These are phyloP conservation scores for Pseudopithomyces chartarum DNA, from an alignment of 2,329 filamentous ascomycete species.

Conservation along the genomic window DNA sequence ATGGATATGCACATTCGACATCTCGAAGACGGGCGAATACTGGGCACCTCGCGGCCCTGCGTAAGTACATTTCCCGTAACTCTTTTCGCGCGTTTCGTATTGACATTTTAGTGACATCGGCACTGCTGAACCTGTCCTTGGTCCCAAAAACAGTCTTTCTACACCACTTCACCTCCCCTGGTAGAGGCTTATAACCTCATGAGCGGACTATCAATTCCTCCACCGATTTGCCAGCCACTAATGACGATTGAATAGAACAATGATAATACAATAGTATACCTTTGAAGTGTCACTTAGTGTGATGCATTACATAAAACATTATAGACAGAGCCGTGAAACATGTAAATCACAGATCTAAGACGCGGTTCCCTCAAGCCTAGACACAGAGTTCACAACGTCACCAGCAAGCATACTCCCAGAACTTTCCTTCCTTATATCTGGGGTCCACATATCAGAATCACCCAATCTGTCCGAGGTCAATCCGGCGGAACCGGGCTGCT, in stretches of 20 bases:
- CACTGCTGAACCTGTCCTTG: constrained; percentile 67
- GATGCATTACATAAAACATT: too few relatives aligned
- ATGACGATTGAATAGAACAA: neutral
- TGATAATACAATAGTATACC: neutral
- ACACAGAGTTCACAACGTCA: neutral
- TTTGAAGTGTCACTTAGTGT: neutral
- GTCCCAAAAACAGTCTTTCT: constrained; percentile 58
- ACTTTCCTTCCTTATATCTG: constrained; percentile 10
- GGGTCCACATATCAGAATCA: constrained; percentile 31
- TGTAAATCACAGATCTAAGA: neutral
- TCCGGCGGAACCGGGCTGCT: constrained; percentile 45
- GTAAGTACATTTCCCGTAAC: constrained; percentile 50
- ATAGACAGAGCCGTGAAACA: too few relatives aligned
- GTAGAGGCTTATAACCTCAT: constrained; percentile 47
- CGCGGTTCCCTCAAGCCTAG: neutral
- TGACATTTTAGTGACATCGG: constrained; percentile 64
- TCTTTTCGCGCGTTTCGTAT: constrained; percentile 13
- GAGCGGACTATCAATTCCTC: neutral
- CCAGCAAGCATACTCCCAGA: neutral
- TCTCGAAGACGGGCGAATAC: constrained; percentile 70
- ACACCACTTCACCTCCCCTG: constrained; percentile 71
- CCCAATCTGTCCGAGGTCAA: constrained; percentile 33
- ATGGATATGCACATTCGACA: constrained; percentile 66
- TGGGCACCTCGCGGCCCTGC: constrained; percentile 73
- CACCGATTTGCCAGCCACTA: too few relatives aligned